A percentile compares a stretch with the other conserved stretches of the same genome.
Evolutionary conservation across 352 stramenopile genomes (phyloP).

Genomic region (Pythium inflatum): DNA sequence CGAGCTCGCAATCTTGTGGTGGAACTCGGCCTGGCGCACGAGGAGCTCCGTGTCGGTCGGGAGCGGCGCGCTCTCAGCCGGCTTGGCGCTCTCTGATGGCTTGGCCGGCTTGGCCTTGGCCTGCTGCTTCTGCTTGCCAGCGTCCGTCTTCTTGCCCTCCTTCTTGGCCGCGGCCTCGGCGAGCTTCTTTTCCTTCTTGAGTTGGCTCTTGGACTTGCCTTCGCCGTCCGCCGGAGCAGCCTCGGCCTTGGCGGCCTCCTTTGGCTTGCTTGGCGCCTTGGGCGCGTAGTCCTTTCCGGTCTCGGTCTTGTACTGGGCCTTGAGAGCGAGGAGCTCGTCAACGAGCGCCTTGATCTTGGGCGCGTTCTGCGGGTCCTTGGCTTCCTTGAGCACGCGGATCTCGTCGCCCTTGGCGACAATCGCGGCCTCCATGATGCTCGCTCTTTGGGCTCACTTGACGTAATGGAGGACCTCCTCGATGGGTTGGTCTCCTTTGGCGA

Average conservation of each 20-base stretch:
- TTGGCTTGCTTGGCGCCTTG: constrained; percentile 40
- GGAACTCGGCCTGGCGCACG: constrained; percentile 74
- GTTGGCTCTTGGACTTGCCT: constrained; percentile 82
- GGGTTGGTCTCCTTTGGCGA: too few species aligned
- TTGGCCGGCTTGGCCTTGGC: constrained; percentile 45
- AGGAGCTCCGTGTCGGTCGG: constrained; percentile 64
- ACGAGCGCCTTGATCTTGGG: constrained; percentile 38
- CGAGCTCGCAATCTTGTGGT: constrained; percentile 64
- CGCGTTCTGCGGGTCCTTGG: constrained; percentile 56
- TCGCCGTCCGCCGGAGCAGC: constrained; percentile 28
- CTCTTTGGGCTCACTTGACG: constrained; percentile 13
- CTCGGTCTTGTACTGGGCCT: constrained; percentile 67
- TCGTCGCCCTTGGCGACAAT: constrained; percentile 46
- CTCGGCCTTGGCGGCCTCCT: constrained; percentile 11
- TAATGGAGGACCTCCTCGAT: neutral
- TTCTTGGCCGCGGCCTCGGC: constrained; percentile 71
- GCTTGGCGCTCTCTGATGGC: constrained; percentile 75
- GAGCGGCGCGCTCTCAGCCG: constrained; percentile 57
- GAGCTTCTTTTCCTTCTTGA: constrained; percentile 90
- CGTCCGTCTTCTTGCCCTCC: constrained; percentile 44
- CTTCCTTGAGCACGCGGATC: constrained; percentile 82
- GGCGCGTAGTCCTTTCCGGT: constrained; percentile 70
- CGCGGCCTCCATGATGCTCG: constrained; percentile 34
- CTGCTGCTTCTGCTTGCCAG: constrained; percentile 38
- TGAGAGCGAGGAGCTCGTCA: constrained; percentile 55